Percentiles rank a stretch among this genome's conserved stretches.
phyloP scores from a whole-genome alignment of 257 asterid species.

The Solanum habrochaites region DNA sequence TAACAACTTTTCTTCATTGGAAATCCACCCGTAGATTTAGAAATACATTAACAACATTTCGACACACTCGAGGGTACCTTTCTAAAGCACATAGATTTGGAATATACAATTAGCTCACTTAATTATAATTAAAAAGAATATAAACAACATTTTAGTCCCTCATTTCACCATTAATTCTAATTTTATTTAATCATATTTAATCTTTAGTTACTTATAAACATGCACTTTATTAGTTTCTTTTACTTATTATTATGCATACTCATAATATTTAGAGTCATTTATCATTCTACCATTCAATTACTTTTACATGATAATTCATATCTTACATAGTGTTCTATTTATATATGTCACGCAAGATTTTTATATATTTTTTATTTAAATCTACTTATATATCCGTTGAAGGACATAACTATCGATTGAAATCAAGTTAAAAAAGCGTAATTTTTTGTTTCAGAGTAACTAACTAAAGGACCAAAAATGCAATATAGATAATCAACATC shows the following conservation, averaged over 20 bases:
- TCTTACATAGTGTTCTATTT: too few species aligned
- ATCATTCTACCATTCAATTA: background rate
- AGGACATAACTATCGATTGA: too few species aligned
- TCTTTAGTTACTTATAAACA: background rate
- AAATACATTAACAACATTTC: background rate
- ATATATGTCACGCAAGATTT: background rate
- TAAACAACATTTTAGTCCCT: background rate
- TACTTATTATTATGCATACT: background rate
- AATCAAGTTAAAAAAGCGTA: too few species aligned
- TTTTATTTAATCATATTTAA: background rate
- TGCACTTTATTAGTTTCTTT: background rate
- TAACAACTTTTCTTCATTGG: background rate
- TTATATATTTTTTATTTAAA: fast-evolving
- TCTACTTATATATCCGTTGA: fast-evolving
- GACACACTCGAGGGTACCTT: background rate
- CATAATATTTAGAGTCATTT: background rate
- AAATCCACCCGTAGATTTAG: background rate
- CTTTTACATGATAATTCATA: too few species aligned
- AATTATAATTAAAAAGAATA: background rate
- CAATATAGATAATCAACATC: background rate
- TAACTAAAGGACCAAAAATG: background rate
- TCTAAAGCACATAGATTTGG: background rate
- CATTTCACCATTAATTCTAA: background rate
- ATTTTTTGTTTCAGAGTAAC: background rate
- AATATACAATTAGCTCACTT: background rate